Evolutionary conservation across 352 stramenopile genomes (phyloP).

Genomic region (Globisporangium alternatum): DNA sequence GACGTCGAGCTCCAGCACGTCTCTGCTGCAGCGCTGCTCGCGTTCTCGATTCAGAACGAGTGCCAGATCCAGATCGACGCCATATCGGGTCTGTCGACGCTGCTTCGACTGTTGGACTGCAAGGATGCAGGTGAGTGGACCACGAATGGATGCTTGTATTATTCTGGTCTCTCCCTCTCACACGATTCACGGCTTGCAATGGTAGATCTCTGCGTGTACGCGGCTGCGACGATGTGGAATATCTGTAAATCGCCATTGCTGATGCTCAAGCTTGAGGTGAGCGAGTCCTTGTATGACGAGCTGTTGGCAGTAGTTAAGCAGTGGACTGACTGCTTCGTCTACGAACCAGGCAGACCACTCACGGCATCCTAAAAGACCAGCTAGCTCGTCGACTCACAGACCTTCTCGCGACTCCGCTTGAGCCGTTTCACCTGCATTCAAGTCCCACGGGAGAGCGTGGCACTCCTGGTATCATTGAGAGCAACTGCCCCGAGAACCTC

Average conservation of each 20-base stretch:
- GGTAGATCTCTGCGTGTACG: constrained; percentile 41
- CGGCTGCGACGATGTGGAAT: constrained; percentile 63
- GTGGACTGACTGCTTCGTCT: background rate
- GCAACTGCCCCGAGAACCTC: constrained; percentile 48
- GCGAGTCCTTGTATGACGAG: too few species aligned
- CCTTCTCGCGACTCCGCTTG: constrained; percentile 44
- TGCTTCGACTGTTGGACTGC: constrained; percentile 47
- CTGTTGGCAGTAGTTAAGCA: background rate
- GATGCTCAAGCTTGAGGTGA: constrained; percentile 65
- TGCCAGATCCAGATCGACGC: constrained; percentile 69
- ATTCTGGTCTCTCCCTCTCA: too few species aligned
- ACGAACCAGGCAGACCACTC: constrained; percentile 38
- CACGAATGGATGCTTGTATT: too few species aligned
- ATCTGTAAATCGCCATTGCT: constrained; percentile 60
- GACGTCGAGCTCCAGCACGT: constrained; percentile 39
- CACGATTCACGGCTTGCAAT: background rate
- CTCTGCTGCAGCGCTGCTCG: constrained; percentile 49
- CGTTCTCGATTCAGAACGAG: constrained; percentile 68
- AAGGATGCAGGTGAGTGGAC: constrained; percentile 26
- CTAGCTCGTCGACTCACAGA: constrained; percentile 55
- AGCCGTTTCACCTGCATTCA: constrained; percentile 41
- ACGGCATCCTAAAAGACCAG: constrained; percentile 53
- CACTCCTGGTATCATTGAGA: constrained; percentile 44
- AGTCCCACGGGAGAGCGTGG: constrained; percentile 45
- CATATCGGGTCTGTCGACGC: constrained; percentile 36